A percentile compares a stretch with the other conserved stretches of the same genome.
phyloP scores from a whole-genome alignment of 2,329 filamentous ascomycete species.

The Fusarium sp. region DNA sequence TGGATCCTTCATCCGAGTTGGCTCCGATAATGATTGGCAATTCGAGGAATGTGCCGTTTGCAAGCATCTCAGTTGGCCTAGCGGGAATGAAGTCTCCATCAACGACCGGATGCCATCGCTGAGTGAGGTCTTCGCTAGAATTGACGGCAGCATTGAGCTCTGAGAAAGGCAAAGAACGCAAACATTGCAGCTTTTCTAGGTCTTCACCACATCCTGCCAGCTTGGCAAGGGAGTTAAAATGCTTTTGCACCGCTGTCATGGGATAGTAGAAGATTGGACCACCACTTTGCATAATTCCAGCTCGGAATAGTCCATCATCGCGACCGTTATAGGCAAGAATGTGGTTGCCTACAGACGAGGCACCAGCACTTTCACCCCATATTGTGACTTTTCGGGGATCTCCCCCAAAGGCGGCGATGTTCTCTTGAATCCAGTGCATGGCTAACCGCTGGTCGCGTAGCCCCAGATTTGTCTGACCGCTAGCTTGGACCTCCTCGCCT shows the following conservation, averaged over 20 bases:
- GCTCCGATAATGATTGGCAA: neutral
- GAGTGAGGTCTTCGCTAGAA: neutral
- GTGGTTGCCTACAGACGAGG: slow-evolving; percentile 16
- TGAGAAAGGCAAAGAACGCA: neutral
- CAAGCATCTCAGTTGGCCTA: neutral
- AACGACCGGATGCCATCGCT: neutral
- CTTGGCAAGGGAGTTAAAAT: neutral
- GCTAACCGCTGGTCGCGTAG: slow-evolving; percentile 60
- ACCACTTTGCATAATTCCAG: slow-evolving; percentile 22
- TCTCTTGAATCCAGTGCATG: slow-evolving; percentile 61
- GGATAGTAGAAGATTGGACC: neutral
- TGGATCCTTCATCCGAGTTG: neutral
- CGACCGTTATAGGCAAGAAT: slow-evolving; percentile 26
- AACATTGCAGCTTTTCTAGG: neutral
- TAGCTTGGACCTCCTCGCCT: slow-evolving; percentile 53
- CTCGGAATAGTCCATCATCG: slow-evolving; percentile 20
- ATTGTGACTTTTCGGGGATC: slow-evolving; percentile 58
- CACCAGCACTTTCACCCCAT: slow-evolving; percentile 43
- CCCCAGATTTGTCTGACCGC: slow-evolving; percentile 59
- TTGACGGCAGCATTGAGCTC: neutral
- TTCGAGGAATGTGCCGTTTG: neutral
- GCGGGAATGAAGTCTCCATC: neutral
- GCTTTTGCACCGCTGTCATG: neutral
- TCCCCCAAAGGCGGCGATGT: slow-evolving; percentile 59
- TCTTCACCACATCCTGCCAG: neutral